phyloP scores from a whole-genome alignment of 1,139 yeast genomes.

The Taphrina pruni region DNA sequence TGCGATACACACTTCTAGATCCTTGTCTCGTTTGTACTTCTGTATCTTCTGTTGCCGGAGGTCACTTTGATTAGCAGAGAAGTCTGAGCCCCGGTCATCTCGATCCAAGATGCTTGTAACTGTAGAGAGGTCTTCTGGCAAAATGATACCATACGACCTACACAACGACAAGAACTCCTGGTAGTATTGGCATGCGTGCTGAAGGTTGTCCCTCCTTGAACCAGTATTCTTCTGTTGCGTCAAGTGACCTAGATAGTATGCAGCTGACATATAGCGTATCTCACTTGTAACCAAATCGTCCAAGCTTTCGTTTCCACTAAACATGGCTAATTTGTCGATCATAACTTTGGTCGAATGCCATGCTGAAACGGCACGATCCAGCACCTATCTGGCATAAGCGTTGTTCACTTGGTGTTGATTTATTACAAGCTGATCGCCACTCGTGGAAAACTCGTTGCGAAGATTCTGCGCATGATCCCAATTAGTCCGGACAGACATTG shows the following conservation, averaged over 20 bases:
- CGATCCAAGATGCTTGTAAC: constrained; percentile 34
- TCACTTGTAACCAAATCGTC: constrained; percentile 64
- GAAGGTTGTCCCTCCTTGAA: constrained; percentile 45
- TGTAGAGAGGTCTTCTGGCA: constrained; percentile 36
- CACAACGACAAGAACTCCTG: constrained; percentile 48
- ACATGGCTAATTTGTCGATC: constrained; percentile 55
- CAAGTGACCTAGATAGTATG: constrained; percentile 58
- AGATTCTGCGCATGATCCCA: neutral
- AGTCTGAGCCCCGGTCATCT: constrained; percentile 16
- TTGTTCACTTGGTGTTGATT: neutral
- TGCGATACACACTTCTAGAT: constrained; percentile 52
- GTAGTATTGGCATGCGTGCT: constrained; percentile 46
- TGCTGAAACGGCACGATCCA: constrained; percentile 36
- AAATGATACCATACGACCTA: constrained; percentile 45
- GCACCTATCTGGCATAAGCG: neutral
- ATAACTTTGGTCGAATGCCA: constrained; percentile 46
- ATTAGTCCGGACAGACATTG: neutral
- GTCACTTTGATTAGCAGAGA: constrained; percentile 57
- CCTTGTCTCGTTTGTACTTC: constrained; percentile 66
- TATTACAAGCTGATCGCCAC: neutral
- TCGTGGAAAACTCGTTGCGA: neutral
- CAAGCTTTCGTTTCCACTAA: constrained; percentile 64
- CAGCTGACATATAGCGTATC: constrained; percentile 60
- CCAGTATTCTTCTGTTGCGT: constrained; percentile 46
- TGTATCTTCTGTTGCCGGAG: constrained; percentile 76